Percentiles rank a stretch among this genome's conserved stretches.
Evolutionary conservation across 306 rosid genomes (phyloP).

Genomic region (Corylus avellana): DNA sequence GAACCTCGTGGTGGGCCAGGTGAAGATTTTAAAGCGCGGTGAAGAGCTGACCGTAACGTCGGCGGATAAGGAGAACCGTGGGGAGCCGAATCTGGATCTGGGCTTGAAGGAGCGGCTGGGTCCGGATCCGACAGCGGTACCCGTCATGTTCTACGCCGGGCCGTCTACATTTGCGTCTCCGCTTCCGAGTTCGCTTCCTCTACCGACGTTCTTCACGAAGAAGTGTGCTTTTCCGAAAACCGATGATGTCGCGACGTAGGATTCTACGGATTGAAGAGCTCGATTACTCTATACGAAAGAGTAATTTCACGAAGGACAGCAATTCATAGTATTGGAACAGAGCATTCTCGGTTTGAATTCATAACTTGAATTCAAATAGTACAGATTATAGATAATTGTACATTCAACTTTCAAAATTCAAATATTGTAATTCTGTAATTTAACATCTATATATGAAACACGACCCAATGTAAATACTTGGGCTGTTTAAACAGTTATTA

Average conservation of each 20-base stretch:
- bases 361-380: no score
- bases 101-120: neutral
- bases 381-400: no score
- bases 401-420: no score
- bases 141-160: slow-evolving; percentile 43
- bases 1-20: slow-evolving; percentile 29
- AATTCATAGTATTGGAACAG: no score
- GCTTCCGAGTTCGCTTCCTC: slow-evolving; percentile 57
- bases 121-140: slow-evolving; percentile 13
- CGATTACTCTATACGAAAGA: neutral
- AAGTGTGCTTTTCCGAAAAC: neutral
- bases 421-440: no score
- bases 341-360: no score
- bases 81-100: slow-evolving; percentile 10
- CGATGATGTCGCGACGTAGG: slow-evolving; percentile 40
- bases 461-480: no score
- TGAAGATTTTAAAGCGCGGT: slow-evolving; percentile 51
- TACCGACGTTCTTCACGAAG: slow-evolving; percentile 48
- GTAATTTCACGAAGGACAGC: no score
- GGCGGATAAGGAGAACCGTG: neutral
- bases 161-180: slow-evolving; percentile 39
- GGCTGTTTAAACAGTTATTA: no score
- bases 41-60: slow-evolving; percentile 17
- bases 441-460: no score
- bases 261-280: slow-evolving; percentile 38